These are phyloP conservation scores for Tuber calosporum DNA, from an alignment of 495 filamentous ascomycete species.

Conservation along the genomic window DNA sequence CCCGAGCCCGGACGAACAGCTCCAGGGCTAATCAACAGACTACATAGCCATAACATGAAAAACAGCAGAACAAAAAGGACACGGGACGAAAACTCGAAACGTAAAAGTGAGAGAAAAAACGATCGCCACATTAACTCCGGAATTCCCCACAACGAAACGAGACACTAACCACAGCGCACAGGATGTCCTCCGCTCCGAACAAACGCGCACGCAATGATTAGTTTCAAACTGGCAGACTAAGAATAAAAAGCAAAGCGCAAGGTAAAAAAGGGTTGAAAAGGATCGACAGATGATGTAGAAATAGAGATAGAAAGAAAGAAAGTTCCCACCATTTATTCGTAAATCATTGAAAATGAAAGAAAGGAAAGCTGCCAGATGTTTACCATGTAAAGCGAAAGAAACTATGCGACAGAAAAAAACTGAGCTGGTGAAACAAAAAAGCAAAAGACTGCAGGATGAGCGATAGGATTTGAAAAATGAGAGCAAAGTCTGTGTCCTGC, in stretches of 20 bases:
- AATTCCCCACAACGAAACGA: slow-evolving; percentile 2
- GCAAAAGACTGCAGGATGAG: neutral
- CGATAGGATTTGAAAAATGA: neutral
- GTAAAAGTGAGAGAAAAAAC: neutral
- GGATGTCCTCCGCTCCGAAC: neutral
- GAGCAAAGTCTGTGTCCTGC: neutral
- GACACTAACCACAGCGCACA: slow-evolving; percentile 2
- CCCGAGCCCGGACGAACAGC: neutral
- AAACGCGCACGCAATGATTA: neutral
- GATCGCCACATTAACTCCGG: neutral
- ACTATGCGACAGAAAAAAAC: neutral
- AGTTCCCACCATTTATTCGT: slow-evolving; percentile 3
- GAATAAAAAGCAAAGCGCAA: neutral
- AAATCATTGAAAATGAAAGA: slow-evolving; percentile 6
- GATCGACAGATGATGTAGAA: neutral
- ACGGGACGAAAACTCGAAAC: neutral
- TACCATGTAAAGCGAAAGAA: neutral
- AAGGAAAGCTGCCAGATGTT: neutral
- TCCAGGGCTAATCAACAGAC: neutral
- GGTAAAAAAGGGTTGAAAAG: neutral
- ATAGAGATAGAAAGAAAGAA: neutral
- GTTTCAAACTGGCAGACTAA: neutral
- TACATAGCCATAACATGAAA: neutral
- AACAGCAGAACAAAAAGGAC: neutral
- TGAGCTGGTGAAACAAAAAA: neutral